Base-by-base conservation (phyloP, 2,329 filamentous ascomycete species). In the Pleomassaria siparia region DNA sequence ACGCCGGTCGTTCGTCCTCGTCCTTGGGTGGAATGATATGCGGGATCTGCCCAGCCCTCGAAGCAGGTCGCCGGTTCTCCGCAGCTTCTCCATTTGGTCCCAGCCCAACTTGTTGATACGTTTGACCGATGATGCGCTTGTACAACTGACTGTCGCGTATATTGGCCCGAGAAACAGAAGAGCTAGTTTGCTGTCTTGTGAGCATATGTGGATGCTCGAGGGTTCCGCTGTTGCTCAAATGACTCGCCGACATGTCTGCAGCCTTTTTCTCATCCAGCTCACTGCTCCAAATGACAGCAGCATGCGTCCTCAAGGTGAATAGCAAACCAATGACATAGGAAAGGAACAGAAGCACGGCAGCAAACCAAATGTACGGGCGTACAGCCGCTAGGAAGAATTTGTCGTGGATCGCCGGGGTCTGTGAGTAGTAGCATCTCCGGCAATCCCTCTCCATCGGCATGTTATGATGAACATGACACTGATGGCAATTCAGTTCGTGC, bases 271-370 rank as follows among this genome's bases (percentile, higher is more conserved):
- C 76, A 46, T 79, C 76, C 1, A 72, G 60, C 54, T 96, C 91
- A 8, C 82, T 87, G 62, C 91, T 94, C 94, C 94, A 99, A 56
- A 99, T 99, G 37, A 96, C 88, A 4, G 95, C 91, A 3, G 94
- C 94, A 67, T 99, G 94, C 0, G 94, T 99, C 54, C 94, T 83
- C 16, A 99, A 80, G 1, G 94, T 99, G 72, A 99, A 99, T 80
- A 94, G 89, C 12, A 99, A 78, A 20, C 94, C 94, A 50, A 97
- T 94, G 28, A 94, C 78, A 67, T 99, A 99, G 1, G 91, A 95
- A 22, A 96, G 76, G 73, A 99, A 97, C 12, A 99, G 78, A 64
- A 95, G 80, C 3, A 86, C 74, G 0, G 94, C 90, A 4, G 90
- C 87, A 63, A 95, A 83, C 78, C 91, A 96, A 62, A 89, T 95